These are phyloP conservation scores for Oemleria cerasiformis DNA, from an alignment of 306 rosid genomes.

Conservation along the genomic window DNA sequence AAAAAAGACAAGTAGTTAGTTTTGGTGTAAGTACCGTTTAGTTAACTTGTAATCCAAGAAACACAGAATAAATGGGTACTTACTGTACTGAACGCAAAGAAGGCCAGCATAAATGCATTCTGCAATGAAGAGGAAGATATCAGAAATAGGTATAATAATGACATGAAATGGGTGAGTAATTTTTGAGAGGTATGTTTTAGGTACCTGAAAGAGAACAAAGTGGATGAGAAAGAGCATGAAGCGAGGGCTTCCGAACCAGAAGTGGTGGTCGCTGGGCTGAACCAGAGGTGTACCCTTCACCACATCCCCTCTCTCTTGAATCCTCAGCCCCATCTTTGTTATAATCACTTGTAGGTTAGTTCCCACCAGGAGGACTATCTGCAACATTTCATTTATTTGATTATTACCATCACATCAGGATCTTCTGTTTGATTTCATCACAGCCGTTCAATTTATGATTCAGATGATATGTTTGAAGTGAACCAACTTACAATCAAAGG, in stretches of 20 bases:
- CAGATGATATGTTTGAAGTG: background rate
- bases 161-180: background rate
- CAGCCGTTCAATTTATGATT: background rate
- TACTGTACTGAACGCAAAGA: conserved; percentile 67
- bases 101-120: conserved; percentile 83
- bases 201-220: conserved; percentile 74
- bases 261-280: conserved; percentile 66
- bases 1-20: background rate
- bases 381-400: conserved; percentile 3
- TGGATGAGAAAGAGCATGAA: conserved; percentile 65
- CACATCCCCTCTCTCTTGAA: conserved; percentile 65
- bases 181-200: background rate
- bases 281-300: conserved; percentile 75
- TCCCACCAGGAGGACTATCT: conserved; percentile 77
- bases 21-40: background rate
- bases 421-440: background rate
- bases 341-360: conserved; percentile 70
- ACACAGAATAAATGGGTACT: conserved; percentile 18
- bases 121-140: conserved; percentile 26
- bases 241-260: conserved; percentile 72
- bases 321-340: conserved; percentile 63
- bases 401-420: background rate
- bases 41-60: background rate
- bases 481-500: conserved; percentile 64
- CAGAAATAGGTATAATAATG: background rate